Evolutionary conservation across 2,329 filamentous ascomycete genomes (phyloP).

Genomic region (Monilinia aucupariae): DNA sequence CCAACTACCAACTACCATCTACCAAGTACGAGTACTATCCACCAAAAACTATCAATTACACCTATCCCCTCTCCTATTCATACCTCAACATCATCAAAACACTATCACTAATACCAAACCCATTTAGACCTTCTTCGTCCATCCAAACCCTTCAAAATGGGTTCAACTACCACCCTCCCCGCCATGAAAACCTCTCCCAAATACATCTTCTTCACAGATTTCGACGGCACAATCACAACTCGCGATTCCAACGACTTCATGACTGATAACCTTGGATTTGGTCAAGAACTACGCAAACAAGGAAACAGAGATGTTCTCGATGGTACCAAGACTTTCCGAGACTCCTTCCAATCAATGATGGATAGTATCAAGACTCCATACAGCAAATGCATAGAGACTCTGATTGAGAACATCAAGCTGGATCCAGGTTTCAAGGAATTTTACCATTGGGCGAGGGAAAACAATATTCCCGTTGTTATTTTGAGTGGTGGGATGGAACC

Average conservation of each 20-base stretch:
- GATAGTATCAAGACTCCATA: constrained; percentile 78
- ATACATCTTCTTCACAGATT: constrained; percentile 98
- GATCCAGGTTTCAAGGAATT: constrained; percentile 87
- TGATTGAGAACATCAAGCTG: constrained; percentile 77
- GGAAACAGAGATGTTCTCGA: constrained; percentile 74
- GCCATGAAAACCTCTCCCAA: constrained; percentile 66
- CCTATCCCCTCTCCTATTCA: background rate
- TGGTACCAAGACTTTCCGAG: constrained; percentile 67
- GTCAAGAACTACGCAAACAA: constrained; percentile 60
- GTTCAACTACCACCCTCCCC: constrained; percentile 42
- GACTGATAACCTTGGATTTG: constrained; percentile 91
- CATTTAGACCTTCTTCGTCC: background rate
- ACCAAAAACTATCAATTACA: background rate
- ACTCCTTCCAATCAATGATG: constrained; percentile 88
- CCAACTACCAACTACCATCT: too few species aligned
- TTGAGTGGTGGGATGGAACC: constrained; percentile 90
- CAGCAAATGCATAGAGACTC: constrained; percentile 70
- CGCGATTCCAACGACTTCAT: constrained; percentile 62
- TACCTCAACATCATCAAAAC: background rate
- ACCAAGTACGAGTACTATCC: too few species aligned
- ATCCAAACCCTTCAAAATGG: constrained; percentile 18
- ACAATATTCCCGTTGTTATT: constrained; percentile 89
- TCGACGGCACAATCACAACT: constrained; percentile 89
- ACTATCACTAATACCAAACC: background rate
- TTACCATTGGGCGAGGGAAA: constrained; percentile 71